Evolutionary conservation across 805 yeast species (phyloP).

Genomic region (Lipomyces orientalis): DNA sequence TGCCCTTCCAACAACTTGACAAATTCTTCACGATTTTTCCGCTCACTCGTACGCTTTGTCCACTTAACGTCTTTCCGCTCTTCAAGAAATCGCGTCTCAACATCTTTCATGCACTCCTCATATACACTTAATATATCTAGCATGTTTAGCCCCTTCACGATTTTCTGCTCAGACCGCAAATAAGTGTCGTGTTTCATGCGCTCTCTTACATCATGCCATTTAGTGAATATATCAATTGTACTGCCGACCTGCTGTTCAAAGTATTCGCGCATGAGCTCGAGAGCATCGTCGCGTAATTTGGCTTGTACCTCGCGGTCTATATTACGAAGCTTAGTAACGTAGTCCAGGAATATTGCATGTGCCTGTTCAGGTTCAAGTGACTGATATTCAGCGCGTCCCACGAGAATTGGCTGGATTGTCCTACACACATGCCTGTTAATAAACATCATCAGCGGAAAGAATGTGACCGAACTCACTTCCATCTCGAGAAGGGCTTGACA

Average conservation of each 20-base stretch:
- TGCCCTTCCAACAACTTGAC: constrained; percentile 53
- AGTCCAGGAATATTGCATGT: constrained; percentile 18
- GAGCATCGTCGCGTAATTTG: constrained; percentile 42
- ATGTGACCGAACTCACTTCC: constrained; percentile 27
- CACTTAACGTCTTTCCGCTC: constrained; percentile 43
- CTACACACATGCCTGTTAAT: constrained; percentile 1
- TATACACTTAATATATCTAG: constrained; percentile 66
- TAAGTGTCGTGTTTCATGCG: constrained; percentile 41
- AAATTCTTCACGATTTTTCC: constrained; percentile 69
- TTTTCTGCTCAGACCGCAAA: constrained; percentile 40
- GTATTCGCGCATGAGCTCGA: constrained; percentile 20
- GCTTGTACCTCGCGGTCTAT: constrained; percentile 21
- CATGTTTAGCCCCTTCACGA: constrained; percentile 50
- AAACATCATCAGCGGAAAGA: not conserved
- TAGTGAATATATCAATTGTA: constrained; percentile 16
- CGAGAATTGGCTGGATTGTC: constrained; percentile 19
- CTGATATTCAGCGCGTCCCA: constrained; percentile 21
- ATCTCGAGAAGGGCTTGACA: constrained; percentile 37
- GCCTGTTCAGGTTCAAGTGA: constrained; percentile 29
- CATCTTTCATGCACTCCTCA: constrained; percentile 48
- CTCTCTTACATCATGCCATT: constrained; percentile 29
- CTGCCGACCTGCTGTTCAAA: constrained; percentile 9
- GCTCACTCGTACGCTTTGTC: constrained; percentile 59
- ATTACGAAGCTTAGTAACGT: constrained; percentile 16
- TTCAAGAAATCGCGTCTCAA: constrained; percentile 42